Percentiles rank a stretch among this genome's conserved stretches.
Evolutionary conservation across 768 basidiomycete species (phyloP).

Genomic region (Suillus bovinus): DNA sequence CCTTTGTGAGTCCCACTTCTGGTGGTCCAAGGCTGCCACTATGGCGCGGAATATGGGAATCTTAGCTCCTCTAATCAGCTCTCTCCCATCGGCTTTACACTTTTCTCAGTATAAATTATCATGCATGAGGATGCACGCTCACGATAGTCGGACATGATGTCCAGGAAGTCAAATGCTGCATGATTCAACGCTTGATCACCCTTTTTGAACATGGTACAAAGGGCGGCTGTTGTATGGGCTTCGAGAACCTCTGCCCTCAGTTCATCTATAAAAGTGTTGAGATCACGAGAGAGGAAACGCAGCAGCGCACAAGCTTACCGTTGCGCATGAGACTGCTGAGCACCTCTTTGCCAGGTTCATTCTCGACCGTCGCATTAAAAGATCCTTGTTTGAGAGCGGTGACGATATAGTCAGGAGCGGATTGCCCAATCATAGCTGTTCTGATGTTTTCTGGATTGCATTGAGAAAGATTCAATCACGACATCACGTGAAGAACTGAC

Average conservation of each 20-base stretch:
- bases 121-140: not conserved
- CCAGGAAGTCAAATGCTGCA: slow-evolving; percentile 8
- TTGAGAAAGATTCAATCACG: not conserved
- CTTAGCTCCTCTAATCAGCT: not conserved
- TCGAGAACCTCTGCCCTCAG: slow-evolving; percentile 6
- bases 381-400: not conserved
- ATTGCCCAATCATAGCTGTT: not conserved
- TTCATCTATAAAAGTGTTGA: slow-evolving; percentile 7
- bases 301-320: slow-evolving; percentile 2
- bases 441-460: not conserved
- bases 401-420: slow-evolving; percentile 4
- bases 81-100: not conserved
- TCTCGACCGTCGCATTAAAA: slow-evolving; percentile 6
- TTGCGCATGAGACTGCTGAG: slow-evolving; percentile 3
- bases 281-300: not conserved
- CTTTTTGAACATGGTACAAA: slow-evolving; percentile 6
- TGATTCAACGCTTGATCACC: not conserved
- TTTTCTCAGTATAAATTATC: not conserved
- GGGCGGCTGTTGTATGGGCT: not conserved
- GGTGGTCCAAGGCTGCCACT: not conserved
- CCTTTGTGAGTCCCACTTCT: not conserved
- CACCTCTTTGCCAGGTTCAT: slow-evolving; percentile 5
- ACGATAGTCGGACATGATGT: slow-evolving; percentile 8
- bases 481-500: not conserved
- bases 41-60: not conserved